Percentiles rank a stretch among this genome's conserved stretches.
phyloP scores from a whole-genome alignment of 495 filamentous ascomycete species.

The Aspergillus ostianus region DNA sequence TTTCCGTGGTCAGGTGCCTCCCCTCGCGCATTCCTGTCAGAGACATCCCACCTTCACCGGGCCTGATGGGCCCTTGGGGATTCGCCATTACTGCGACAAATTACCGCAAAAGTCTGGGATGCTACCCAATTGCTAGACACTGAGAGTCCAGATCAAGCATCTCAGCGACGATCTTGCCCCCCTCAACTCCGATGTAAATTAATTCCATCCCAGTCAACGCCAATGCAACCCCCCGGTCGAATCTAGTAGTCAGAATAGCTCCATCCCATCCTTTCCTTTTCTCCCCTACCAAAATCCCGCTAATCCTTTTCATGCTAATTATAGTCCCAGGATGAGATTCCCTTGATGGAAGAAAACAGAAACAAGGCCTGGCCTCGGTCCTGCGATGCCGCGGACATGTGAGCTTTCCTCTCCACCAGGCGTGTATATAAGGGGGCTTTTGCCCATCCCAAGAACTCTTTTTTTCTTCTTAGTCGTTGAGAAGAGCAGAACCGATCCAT shows the following conservation, averaged over 20 bases:
- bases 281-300: not conserved
- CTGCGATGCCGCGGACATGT: slow-evolving; percentile 14
- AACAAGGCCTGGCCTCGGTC: slow-evolving; percentile 14
- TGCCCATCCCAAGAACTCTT: not conserved
- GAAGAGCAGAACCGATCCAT: slow-evolving; percentile 15
- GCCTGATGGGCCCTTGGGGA: not conserved
- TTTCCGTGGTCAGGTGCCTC: not conserved
- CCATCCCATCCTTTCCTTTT: not conserved
- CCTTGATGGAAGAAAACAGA: slow-evolving; percentile 12
- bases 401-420: slow-evolving; percentile 8
- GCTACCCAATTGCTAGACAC: not conserved
- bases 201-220: slow-evolving; percentile 1
- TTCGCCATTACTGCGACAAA: not conserved
- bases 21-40: not conserved
- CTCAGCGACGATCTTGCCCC: slow-evolving; percentile 8
- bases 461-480: not conserved
- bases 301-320: slow-evolving; percentile 15
- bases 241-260: slow-evolving; percentile 2
- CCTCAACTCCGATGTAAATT: slow-evolving; percentile 3
- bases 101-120: not conserved
- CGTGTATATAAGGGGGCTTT: slow-evolving; percentile 19
- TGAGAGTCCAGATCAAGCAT: slow-evolving; percentile 10
- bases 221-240: slow-evolving; percentile 3
- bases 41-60: not conserved
- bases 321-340: slow-evolving; percentile 8